Conservation (phyloP, 768 basidiomycete species). For the Clavulina sp. region DNA sequence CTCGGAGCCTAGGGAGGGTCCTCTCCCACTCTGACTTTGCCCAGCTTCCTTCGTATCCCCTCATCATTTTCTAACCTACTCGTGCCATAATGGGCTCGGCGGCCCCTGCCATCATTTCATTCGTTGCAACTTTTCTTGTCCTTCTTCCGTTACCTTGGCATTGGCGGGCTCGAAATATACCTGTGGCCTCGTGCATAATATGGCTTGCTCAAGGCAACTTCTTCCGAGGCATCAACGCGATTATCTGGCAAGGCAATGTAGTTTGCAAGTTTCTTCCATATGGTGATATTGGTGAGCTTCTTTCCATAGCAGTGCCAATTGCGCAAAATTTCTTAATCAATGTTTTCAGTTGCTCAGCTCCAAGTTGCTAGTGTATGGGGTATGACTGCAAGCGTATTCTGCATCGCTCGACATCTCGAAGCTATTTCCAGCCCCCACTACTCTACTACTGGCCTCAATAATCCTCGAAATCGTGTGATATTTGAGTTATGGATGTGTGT, state of each 20-base stretch:
- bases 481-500: conserved; percentile 29
- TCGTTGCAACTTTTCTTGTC: conserved; percentile 10
- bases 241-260: conserved; percentile 51
- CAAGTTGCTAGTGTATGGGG: conserved; percentile 31
- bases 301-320: conserved; percentile 43
- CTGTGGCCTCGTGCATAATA: conserved; percentile 24
- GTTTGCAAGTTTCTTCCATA: conserved; percentile 59
- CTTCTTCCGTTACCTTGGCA: conserved; percentile 16
- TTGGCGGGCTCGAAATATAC: conserved; percentile 11
- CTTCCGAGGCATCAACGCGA: conserved; percentile 36
- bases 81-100: too few relatives aligned
- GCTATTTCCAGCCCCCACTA: conserved; percentile 21
- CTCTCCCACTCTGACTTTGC: too few relatives aligned
- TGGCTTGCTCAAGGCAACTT: conserved; percentile 32
- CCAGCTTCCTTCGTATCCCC: too few relatives aligned
- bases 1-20: too few relatives aligned
- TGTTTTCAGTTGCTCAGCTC: too few relatives aligned
- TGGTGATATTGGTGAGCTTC: conserved; percentile 33
- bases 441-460: background rate
- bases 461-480: conserved; percentile 5
- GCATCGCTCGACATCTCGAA: too few relatives aligned
- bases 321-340: too few relatives aligned
- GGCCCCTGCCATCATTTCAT: background rate
- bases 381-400: conserved; percentile 20
- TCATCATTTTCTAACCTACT: too few relatives aligned